Conservation (phyloP, 1,284 basidiomycete genomes). For the Puccinia hordei region DNA sequence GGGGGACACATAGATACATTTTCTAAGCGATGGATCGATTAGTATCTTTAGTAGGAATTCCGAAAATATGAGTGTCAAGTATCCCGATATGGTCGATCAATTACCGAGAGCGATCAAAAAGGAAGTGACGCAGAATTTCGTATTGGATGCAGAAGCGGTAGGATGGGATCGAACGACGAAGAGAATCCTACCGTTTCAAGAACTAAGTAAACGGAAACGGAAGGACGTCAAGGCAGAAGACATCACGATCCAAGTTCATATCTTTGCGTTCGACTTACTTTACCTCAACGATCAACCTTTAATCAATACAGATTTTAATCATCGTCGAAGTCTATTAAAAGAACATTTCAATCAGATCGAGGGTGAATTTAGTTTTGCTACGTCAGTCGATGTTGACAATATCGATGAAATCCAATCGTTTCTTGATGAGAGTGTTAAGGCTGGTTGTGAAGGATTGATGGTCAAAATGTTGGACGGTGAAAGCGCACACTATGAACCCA, state of each 20-base stretch:
- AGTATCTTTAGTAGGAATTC: slow-evolving; percentile 94
- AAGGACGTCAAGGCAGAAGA: slow-evolving; percentile 97
- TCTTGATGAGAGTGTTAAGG: slow-evolving; percentile 92
- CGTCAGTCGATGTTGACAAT: slow-evolving; percentile 81
- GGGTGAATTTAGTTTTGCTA: slow-evolving; percentile 91
- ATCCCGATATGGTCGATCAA: slow-evolving; percentile 93
- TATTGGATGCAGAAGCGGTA: slow-evolving; percentile 93
- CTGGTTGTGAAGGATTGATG: slow-evolving; percentile 98
- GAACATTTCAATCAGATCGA: slow-evolving; percentile 79
- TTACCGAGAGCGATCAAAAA: slow-evolving; percentile 81
- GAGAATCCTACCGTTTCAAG: slow-evolving; percentile 91
- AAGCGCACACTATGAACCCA: slow-evolving; percentile 91
- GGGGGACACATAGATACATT: slow-evolving; percentile 69
- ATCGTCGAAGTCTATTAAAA: slow-evolving; percentile 74
- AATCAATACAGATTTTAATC: slow-evolving; percentile 67
- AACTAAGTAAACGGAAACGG: slow-evolving; percentile 88
- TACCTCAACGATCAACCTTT: slow-evolving; percentile 80
- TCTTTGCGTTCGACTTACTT: slow-evolving; percentile 93
- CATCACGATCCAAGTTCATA: slow-evolving; percentile 89
- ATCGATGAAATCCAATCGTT: slow-evolving; percentile 93
- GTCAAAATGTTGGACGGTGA: slow-evolving; percentile 95
- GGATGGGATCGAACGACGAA: slow-evolving; percentile 81
- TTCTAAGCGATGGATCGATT: slow-evolving; percentile 74
- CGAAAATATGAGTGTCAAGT: slow-evolving; percentile 99
- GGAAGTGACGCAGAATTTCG: slow-evolving; percentile 76